These are phyloP conservation scores for Cenchrus americanus DNA, from an alignment of 176 grass and related monocot genomes.

Conservation along the genomic window DNA sequence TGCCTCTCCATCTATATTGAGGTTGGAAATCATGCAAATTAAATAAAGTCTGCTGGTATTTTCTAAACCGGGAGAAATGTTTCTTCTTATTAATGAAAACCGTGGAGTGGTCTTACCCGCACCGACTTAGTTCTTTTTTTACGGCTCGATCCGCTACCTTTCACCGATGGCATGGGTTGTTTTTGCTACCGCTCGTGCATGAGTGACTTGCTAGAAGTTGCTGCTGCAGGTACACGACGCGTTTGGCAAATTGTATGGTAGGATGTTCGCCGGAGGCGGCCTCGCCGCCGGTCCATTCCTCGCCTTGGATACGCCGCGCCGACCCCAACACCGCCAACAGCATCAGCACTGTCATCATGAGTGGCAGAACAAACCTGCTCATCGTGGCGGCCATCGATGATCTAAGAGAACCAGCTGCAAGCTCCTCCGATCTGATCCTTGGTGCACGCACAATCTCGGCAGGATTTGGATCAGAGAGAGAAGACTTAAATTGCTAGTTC, in stretches of 20 bases:
- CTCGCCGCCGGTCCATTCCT: not conserved
- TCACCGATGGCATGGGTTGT: not conserved
- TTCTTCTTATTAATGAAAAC: too few species aligned
- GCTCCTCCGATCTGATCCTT: too few species aligned
- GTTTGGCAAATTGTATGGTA: not conserved
- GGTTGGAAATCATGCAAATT: too few species aligned
- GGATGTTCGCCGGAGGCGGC: not conserved
- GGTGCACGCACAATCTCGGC: too few species aligned
- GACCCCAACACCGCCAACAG: not conserved
- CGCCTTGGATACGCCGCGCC: conserved; percentile 21
- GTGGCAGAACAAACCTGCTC: not conserved
- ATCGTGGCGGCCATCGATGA: not conserved
- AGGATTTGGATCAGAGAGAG: too few species aligned
- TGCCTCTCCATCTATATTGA: too few species aligned
- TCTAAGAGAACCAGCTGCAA: too few species aligned
- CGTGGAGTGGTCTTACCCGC: too few species aligned
- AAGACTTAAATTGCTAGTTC: too few species aligned
- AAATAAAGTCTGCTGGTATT: not conserved
- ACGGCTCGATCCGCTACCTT: not conserved
- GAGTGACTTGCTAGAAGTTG: not conserved
- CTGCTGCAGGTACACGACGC: conserved; percentile 38
- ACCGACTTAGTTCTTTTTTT: too few species aligned
- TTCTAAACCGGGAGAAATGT: too few species aligned
- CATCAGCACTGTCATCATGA: not conserved
- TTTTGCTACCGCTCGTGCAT: not conserved